These are phyloP conservation scores for Pseudopithomyces chartarum DNA, from an alignment of 2,329 filamentous ascomycete genomes.

Conservation along the genomic window DNA sequence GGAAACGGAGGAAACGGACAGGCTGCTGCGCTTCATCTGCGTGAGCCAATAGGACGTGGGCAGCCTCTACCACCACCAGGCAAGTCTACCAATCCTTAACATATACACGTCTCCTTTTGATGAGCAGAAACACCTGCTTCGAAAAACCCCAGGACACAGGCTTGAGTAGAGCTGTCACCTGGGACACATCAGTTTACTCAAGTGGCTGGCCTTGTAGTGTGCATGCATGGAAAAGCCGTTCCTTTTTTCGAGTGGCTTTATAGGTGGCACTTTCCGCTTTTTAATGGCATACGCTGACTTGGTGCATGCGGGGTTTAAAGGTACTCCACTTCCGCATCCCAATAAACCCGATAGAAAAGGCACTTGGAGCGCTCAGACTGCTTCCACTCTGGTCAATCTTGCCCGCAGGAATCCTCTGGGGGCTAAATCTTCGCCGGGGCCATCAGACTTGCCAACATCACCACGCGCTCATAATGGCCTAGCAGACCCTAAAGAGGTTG, in stretches of 20 bases:
- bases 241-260: too few species aligned
- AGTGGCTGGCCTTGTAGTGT: too few species aligned
- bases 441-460: background rate
- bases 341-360: slow-evolving; percentile 62
- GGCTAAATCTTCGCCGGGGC: background rate
- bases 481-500: background rate
- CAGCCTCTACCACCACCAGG: background rate
- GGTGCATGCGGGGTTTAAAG: slow-evolving; percentile 54
- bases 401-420: slow-evolving; percentile 70
- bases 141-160: background rate
- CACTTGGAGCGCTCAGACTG: slow-evolving; percentile 55
- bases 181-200: too few species aligned
- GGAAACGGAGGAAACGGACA: slow-evolving; percentile 10
- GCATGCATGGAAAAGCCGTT: too few species aligned
- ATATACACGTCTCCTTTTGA: slow-evolving; percentile 66
- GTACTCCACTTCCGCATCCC: slow-evolving; percentile 75
- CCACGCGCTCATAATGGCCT: background rate
- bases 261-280: background rate
- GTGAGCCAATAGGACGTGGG: background rate
- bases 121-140: slow-evolving; percentile 82
- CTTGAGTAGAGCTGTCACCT: too few species aligned
- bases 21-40: background rate
- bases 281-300: slow-evolving; percentile 50
- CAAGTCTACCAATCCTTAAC: background rate
- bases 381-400: slow-evolving; percentile 44